These are phyloP conservation scores for Zasmidium cellare DNA, from an alignment of 2,329 filamentous ascomycete species.

Conservation along the genomic window DNA sequence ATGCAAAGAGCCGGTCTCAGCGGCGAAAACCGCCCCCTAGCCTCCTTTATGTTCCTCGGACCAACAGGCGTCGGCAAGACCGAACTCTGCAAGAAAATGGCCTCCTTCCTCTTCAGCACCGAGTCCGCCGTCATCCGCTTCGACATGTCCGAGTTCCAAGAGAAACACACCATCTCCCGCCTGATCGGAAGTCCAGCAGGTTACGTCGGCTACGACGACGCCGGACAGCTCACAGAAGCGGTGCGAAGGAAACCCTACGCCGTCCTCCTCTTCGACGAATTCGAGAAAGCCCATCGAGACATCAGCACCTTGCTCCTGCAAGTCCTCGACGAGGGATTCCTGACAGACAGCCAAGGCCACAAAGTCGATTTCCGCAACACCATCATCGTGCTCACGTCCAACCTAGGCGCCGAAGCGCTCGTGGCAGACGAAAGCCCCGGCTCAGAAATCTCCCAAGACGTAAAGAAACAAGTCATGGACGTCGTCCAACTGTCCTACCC, in stretches of 20 bases:
- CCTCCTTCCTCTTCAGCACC: conserved; percentile 88
- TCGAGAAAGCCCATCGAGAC: conserved; percentile 95
- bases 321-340: conserved; percentile 92
- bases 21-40: conserved; percentile 86
- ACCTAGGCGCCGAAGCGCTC: conserved; percentile 88
- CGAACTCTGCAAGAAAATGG: conserved; percentile 94
- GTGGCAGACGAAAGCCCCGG: conserved; percentile 52
- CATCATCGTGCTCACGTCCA: conserved; percentile 93
- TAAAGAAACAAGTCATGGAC: conserved; percentile 83
- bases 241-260: conserved; percentile 94
- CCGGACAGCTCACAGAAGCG: conserved; percentile 92
- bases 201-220: conserved; percentile 95
- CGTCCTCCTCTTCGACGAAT: conserved; percentile 92
- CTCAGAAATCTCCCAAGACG: conserved; percentile 62
- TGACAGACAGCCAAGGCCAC: conserved; percentile 93
- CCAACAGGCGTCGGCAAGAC: conserved; percentile 97
- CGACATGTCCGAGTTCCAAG: conserved; percentile 97
- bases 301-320: conserved; percentile 90
- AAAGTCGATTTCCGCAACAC: conserved; percentile 97
- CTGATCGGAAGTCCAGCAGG: conserved; percentile 91
- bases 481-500: conserved; percentile 74
- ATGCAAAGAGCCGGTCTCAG: conserved; percentile 91
- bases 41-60: conserved; percentile 96
- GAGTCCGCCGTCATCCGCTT: conserved; percentile 89
- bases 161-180: conserved; percentile 92